These are phyloP conservation scores for Mortierella sp. DNA, from an alignment of 371 early-diverging fungal species.

Conservation along the genomic window DNA sequence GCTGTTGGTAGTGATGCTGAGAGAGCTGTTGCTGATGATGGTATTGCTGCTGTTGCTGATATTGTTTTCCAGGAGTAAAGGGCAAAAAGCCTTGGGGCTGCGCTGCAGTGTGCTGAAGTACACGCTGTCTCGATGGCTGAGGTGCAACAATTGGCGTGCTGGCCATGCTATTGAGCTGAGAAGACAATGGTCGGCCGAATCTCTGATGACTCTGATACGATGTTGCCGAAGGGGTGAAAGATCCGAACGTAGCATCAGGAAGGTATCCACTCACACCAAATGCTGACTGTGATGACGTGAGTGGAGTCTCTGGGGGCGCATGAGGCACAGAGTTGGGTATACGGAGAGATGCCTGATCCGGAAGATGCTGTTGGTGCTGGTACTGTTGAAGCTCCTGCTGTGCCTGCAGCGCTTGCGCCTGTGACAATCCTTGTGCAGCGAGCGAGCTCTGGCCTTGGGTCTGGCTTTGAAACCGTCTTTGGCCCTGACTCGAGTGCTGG, in stretches of 20 bases:
- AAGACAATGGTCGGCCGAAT: slow-evolving; percentile 35
- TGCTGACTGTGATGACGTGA: slow-evolving; percentile 3
- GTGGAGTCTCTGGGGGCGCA: slow-evolving; percentile 18
- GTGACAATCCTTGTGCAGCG: too few species aligned
- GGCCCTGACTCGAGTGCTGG: too few species aligned
- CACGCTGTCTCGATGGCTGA: slow-evolving; percentile 30
- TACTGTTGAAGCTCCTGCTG: slow-evolving; percentile 14
- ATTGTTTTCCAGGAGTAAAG: slow-evolving; percentile 17
- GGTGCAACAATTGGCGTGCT: slow-evolving; percentile 36
- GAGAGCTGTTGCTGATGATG: slow-evolving; percentile 5
- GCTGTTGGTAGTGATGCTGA: too few species aligned
- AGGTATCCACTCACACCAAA: slow-evolving; percentile 14
- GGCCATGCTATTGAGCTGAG: slow-evolving; percentile 20
- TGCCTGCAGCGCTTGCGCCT: neutral
- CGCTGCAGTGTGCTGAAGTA: slow-evolving; percentile 21
- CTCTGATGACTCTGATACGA: slow-evolving; percentile 33
- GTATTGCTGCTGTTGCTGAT: slow-evolving; percentile 18
- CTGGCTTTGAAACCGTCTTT: too few species aligned
- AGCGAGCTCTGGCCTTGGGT: too few species aligned
- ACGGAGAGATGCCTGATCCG: slow-evolving; percentile 39
- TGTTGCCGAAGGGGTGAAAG: slow-evolving; percentile 17
- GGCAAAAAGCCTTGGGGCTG: slow-evolving; percentile 13
- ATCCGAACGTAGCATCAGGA: slow-evolving; percentile 16
- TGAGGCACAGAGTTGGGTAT: slow-evolving; percentile 42
- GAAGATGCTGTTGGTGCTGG: slow-evolving; percentile 20